Conservation (phyloP, 176 grass and related monocot species). For the Cymbopogon citratus region DNA sequence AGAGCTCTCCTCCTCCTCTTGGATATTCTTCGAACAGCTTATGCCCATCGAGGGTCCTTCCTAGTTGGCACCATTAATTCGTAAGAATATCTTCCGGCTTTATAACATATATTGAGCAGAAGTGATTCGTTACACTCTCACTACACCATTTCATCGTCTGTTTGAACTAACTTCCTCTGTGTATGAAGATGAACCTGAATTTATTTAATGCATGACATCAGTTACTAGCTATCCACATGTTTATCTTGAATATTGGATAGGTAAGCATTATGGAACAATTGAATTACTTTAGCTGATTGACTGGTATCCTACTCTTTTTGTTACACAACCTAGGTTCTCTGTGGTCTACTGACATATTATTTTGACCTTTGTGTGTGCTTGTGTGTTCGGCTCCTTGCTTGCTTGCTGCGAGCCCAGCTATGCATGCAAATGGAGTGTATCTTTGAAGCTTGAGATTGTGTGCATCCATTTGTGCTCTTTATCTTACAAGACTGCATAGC, state of each 20-base stretch:
- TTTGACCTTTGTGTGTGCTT: not conserved
- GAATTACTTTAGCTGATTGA: not conserved
- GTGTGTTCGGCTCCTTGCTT: not conserved
- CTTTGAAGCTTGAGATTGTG: not conserved
- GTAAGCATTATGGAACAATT: not conserved
- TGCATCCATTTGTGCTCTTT: not conserved
- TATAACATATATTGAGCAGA: constrained; percentile 22
- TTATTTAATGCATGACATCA: not conserved
- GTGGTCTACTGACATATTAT: not conserved
- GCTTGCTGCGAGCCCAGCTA: not conserved
- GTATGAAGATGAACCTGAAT: not conserved
- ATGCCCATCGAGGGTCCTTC: constrained; percentile 62
- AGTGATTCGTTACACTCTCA: constrained; percentile 5
- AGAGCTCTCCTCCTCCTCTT: constrained; percentile 61
- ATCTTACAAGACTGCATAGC: not conserved
- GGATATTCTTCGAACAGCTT: constrained; percentile 68
- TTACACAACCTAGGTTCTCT: constrained; percentile 11
- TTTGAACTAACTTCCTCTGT: not conserved
- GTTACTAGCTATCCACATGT: constrained; percentile 1
- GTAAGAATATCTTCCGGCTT: constrained; percentile 44
- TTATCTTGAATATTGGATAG: constrained; percentile 27
- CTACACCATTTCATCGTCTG: not conserved
- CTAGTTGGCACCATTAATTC: constrained; percentile 77
- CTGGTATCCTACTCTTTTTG: constrained; percentile 5
- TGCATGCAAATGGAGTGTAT: not conserved